These are phyloP conservation scores for Physcia stellaris DNA, from an alignment of 495 filamentous ascomycete genomes.

Conservation along the genomic window DNA sequence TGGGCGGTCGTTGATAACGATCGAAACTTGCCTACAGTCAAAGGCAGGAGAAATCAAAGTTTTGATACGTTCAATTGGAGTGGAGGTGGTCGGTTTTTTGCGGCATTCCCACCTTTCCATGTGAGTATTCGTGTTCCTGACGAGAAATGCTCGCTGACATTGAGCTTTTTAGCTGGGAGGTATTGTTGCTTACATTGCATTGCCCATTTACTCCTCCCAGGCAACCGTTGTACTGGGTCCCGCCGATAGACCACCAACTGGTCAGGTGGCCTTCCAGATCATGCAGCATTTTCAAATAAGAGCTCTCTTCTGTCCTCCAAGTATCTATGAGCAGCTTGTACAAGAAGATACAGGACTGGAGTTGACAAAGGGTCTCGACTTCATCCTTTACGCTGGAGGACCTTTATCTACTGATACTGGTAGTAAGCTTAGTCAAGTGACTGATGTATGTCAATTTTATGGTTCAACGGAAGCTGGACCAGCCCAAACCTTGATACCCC, in stretches of 20 bases:
- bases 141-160: background rate
- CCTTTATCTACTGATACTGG: constrained; percentile 14
- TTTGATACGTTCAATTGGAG: constrained; percentile 15
- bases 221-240: constrained; percentile 18
- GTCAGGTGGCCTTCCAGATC: constrained; percentile 11
- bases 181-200: constrained; percentile 5
- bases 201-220: constrained; percentile 11
- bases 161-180: constrained; percentile 9
- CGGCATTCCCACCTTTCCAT: constrained; percentile 19
- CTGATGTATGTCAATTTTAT: constrained; percentile 19
- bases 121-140: constrained; percentile 11
- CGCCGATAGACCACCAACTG: constrained; percentile 15
- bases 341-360: constrained; percentile 10
- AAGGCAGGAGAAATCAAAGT: constrained; percentile 17
- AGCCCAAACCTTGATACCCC: constrained; percentile 12
- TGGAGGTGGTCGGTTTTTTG: constrained; percentile 13
- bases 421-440: constrained; percentile 15
- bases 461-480: constrained; percentile 18
- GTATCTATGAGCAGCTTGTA: constrained; percentile 17
- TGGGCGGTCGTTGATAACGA: constrained; percentile 21
- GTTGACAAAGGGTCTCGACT: constrained; percentile 14
- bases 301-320: constrained; percentile 16
- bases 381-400: constrained; percentile 19
- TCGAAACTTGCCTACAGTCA: constrained; percentile 15
- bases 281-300: constrained; percentile 14